These are phyloP conservation scores for Balansia obtecta DNA, from an alignment of 2,329 filamentous ascomycete genomes.

Conservation along the genomic window DNA sequence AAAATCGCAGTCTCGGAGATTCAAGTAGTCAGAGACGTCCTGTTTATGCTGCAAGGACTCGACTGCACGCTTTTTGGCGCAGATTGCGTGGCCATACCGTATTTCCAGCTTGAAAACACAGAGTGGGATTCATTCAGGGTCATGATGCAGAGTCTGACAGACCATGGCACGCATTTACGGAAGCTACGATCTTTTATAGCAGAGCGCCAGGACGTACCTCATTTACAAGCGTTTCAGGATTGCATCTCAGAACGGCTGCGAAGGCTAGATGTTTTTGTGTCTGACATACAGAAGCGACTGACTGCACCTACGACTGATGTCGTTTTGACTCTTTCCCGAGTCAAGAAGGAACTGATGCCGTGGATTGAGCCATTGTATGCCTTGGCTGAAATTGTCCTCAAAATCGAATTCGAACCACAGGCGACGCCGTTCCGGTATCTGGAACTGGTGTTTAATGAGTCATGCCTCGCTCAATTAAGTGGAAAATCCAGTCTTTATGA, in stretches of 20 bases:
- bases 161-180: constrained; percentile 32
- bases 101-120: constrained; percentile 35
- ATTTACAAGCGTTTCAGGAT: constrained; percentile 60
- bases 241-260: constrained; percentile 44
- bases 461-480: constrained; percentile 56
- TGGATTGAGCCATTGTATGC: constrained; percentile 42
- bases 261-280: constrained; percentile 46
- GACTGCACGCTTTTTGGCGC: constrained; percentile 57
- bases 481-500: constrained; percentile 50
- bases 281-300: constrained; percentile 46
- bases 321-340: constrained; percentile 52
- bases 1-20: constrained; percentile 52
- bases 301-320: constrained; percentile 39
- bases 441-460: constrained; percentile 62
- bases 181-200: constrained; percentile 32
- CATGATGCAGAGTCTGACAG: constrained; percentile 33
- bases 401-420: constrained; percentile 36
- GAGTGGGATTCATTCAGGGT: constrained; percentile 38
- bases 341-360: constrained; percentile 44
- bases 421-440: constrained; percentile 57
- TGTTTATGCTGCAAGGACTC: constrained; percentile 78
- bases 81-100: constrained; percentile 24
- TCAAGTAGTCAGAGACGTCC: constrained; percentile 59
- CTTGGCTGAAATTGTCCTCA: constrained; percentile 49
- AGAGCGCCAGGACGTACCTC: constrained; percentile 35